Base-by-base conservation (phyloP, 164 flowering plant genomes). In the Platanus orientalis region DNA sequence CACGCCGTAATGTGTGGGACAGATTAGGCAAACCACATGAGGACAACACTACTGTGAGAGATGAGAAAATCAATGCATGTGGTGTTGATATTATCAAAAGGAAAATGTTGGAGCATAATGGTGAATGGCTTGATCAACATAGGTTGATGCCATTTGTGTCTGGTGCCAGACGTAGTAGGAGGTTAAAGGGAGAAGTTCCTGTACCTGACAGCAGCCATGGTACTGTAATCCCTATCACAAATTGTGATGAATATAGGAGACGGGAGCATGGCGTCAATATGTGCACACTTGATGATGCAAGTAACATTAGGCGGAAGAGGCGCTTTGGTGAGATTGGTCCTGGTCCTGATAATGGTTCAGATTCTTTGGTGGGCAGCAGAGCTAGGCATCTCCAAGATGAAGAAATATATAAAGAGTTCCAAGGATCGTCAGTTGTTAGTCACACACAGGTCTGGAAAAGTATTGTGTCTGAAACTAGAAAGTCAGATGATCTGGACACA, bases 1-100 rank as follows among this genome's bases (percentile, higher is more conserved):
- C 58, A 45, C 71, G 76, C 47, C 66, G 78, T 44, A 77, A 62
- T 73, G 81, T 80, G 54, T 80, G 83, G 83, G 83, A 80, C 47
- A 77, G 83, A 66, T 47, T 80, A 62, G 81, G 83, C 6, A 77
- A 60, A 63, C 79, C 79, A 27, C 2, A 26, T 58, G 69, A 71
- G 44, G 65, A 58, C 21, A 55, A 62, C 32, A 34, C 30, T 10
- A 42, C 17, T 24, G 29, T 26, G 51, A 61, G 54, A 27, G 40
- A 45, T 4, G 53, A 57, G 49, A 52, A 30, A 10, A 34, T 49
- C 25, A 42, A 47, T 40, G 51, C 34, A 49, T 36, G 27, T 49
- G 59, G 28, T 14, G 16, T 50, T 40, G 61, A 42, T 50, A 48
- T 34, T 23, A 28, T 27, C 30, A 47, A 48, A 50, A 68, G 54